phyloP scores from a whole-genome alignment of 495 filamentous ascomycete species.

The Daldinia caldariorum region DNA sequence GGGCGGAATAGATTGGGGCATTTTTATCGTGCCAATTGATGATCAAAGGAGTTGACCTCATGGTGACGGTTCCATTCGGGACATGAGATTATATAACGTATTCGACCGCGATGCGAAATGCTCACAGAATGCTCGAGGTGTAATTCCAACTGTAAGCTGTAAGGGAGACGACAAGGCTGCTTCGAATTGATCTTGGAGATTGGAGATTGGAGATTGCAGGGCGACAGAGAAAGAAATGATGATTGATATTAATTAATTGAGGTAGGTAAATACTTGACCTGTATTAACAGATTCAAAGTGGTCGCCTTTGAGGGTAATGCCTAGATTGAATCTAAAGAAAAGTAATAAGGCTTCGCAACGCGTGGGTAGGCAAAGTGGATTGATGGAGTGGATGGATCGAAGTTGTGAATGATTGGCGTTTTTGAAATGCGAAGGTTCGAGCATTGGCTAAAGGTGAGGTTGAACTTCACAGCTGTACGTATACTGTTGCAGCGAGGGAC shows the following conservation, averaged over 20 bases:
- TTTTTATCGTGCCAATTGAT: conserved; percentile 97
- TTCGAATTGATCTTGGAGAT: conserved; percentile 18
- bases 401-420: conserved; percentile 21
- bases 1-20: conserved; percentile 91
- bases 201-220: conserved; percentile 1
- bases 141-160: neutral
- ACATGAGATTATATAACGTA: conserved; percentile 27
- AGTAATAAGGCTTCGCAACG: neutral
- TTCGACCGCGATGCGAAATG: conserved; percentile 4
- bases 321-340: conserved; percentile 1
- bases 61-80: conserved; percentile 57
- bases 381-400: conserved; percentile 12
- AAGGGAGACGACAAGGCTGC: conserved; percentile 23
- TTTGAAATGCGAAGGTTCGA: conserved; percentile 29
- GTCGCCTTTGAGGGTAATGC: neutral
- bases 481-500: conserved; percentile 2
- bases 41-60: conserved; percentile 91
- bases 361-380: conserved; percentile 9
- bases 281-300: neutral
- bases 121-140: neutral
- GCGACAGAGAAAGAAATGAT: conserved; percentile 5
- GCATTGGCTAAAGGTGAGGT: conserved; percentile 37
- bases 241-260: conserved; percentile 5
- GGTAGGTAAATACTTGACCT: conserved; percentile 14
- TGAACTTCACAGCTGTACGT: conserved; percentile 18